Evolutionary conservation across 202 grass and related monocot genomes (phyloP), one percentile per base, ranked within the genome.

Genomic region (Carex arenaria): DNA sequence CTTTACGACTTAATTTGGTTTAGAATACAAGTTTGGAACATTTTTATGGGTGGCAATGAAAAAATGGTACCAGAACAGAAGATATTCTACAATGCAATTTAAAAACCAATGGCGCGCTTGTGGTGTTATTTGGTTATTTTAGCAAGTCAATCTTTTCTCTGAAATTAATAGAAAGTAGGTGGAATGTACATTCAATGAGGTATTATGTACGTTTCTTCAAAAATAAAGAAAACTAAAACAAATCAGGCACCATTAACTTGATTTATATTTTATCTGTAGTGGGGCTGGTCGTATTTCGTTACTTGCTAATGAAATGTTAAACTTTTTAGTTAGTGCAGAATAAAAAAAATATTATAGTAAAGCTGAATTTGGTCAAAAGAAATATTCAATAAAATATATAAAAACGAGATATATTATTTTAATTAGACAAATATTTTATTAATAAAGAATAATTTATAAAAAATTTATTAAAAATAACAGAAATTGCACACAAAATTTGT

Each of bases 1-100:
- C 81, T 84, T 81, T 85, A 83, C 76, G 53, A 61, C 68, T 57
- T 79, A 61, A 56, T 87, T 85, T 26, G 32, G 71, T 54, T 47
- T 82, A 69, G 40, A 82, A 82, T 68, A 5, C 40, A 82, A 82
- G 62, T 68, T 69, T 54, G 43, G 62, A 54, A 53, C 51, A 53
- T 55, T 68, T 82, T 14, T 22, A 15, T 14, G 80, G 80, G 80
- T 1, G 54, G 80, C 22, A 82, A 67, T 56, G 43, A 30, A 69
- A 63, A 61, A 79, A 60, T 7, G 1, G 32, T 36, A 64, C 10
- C 13, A 12, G 34, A 8, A 64, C 34, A 22, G 31, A 47, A 47
- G 38, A 64, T 28, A 51, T 17, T 51, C 13, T 19, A 49, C 38
- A 81, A 3, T 65, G 15, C 49, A 69, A 56, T 82, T 82, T 69